Base-by-base conservation (phyloP, 2,329 filamentous ascomycete genomes). In the Xylariaceae sp. region DNA sequence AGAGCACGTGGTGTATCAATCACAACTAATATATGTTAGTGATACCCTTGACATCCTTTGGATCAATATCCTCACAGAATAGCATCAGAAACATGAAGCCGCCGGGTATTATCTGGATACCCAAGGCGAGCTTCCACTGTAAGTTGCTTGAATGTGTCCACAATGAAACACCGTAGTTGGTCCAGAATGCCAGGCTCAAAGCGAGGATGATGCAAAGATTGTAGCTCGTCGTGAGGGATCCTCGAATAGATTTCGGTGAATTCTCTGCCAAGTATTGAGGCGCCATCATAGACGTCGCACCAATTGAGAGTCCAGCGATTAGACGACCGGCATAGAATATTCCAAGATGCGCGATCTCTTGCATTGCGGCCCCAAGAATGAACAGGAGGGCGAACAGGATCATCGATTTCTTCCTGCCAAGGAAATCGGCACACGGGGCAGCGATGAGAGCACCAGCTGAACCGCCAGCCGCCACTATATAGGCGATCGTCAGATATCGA, bases 231-330 rank as follows among this genome's bases (percentile, higher is more conserved):
- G 74, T 75, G 40, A 77, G 67, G 2, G 73, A 72, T 0, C 75
- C 75, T 50, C 74, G 70, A 16, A 77, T 67, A 7, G 71, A 72
- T 48, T 74, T 75, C 2, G 75, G 75, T 0, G 72, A 70, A 48
- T 74, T 76, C 52, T 78, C 75, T 1, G 73, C 71, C 1, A 77
- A 66, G 52, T 73, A 78, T 23, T 76, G 71, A 7, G 75, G 75
- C 1, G 73, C 72, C 42, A 76, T 52, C 69, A 75, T 74, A 16
- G 70, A 74, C 2, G 65, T 73, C 6, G 67, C 70, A 1, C 71
- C 73, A 26, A 75, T 70, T 2, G 68, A 67, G 20, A 75, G 61
- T 6, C 72, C 73, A 1, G 69, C 68, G n/a, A 75, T 64, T 40
- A 74, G 64, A 0, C 74, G 68, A 2, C 75, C 74, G 7, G 70